Percentiles rank a stretch among this genome's conserved stretches.
phyloP scores from a whole-genome alignment of 2,329 filamentous ascomycete genomes.

The Trichoderma atroviride region DNA sequence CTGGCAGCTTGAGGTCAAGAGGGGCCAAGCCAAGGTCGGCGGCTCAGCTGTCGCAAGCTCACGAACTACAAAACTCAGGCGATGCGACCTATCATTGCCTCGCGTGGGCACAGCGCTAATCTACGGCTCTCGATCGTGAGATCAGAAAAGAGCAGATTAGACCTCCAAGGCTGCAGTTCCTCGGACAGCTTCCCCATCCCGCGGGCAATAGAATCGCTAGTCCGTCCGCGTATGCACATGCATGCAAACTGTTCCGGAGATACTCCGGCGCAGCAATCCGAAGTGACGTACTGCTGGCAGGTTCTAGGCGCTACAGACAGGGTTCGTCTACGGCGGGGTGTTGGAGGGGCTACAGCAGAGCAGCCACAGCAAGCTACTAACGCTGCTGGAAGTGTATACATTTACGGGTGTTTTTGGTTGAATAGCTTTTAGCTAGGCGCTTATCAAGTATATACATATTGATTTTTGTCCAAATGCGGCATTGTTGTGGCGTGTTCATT shows the following conservation, averaged over 20 bases:
- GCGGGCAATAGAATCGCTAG: not conserved
- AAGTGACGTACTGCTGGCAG: conserved; percentile 19
- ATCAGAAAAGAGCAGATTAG: conserved; percentile 5
- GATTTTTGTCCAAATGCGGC: not conserved
- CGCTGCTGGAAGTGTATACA: not conserved
- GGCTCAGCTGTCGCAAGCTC: conserved; percentile 22
- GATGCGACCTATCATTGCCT: conserved; percentile 7
- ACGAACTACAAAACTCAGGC: not conserved
- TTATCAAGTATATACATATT: not conserved
- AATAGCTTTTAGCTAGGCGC: too few species aligned
- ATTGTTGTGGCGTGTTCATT: not conserved
- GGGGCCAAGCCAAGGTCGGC: not conserved
- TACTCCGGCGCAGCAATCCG: conserved; percentile 19
- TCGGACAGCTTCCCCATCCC: conserved; percentile 17
- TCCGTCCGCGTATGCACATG: conserved; percentile 24
- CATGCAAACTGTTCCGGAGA: conserved; percentile 23
- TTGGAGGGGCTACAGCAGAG: not conserved
- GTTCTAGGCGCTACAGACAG: not conserved
- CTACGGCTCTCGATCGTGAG: conserved; percentile 1
- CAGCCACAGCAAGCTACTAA: not conserved
- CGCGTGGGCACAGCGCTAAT: not conserved
- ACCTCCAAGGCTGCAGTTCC: not conserved
- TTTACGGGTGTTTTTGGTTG: not conserved
- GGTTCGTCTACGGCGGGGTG: not conserved
- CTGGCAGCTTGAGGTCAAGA: not conserved